These are phyloP conservation scores for Immersiporthe knoxdaviesiana DNA, from an alignment of 2,329 filamentous ascomycete species.

Conservation along the genomic window DNA sequence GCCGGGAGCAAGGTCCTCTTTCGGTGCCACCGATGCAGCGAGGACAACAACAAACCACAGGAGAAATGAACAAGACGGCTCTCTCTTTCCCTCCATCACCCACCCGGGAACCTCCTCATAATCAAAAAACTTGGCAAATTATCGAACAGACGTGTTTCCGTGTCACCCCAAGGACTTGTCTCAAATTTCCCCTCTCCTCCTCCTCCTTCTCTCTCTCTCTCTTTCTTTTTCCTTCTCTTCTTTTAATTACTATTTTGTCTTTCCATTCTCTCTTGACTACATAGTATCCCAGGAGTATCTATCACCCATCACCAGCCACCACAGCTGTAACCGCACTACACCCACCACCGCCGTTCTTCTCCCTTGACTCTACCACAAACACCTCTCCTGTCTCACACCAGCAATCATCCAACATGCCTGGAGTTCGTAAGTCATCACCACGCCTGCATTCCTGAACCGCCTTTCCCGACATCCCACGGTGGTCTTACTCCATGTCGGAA, in stretches of 20 bases:
- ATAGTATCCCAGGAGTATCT: too few relatives aligned
- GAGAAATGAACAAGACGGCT: neutral
- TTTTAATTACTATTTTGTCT: neutral
- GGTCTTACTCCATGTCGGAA: neutral
- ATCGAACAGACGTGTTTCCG: constrained; percentile 26
- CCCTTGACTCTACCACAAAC: neutral
- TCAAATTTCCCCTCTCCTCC: neutral
- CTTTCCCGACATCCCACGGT: neutral
- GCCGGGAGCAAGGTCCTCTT: neutral
- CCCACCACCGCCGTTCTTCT: neutral
- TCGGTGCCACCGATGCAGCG: constrained; percentile 2
- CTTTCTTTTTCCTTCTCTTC: neutral
- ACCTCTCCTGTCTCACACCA: neutral
- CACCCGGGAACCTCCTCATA: constrained; percentile 20
- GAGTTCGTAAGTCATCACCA: constrained; percentile 52
- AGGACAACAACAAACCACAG: neutral
- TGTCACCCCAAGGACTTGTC: constrained; percentile 12
- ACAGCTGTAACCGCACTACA: neutral
- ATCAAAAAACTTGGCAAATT: constrained; percentile 28
- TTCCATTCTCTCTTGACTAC: neutral
- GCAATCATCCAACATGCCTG: constrained; percentile 49
- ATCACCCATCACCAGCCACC: neutral
- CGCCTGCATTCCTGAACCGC: neutral
- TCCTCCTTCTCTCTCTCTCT: neutral
- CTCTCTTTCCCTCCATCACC: constrained; percentile 23